A percentile compares a stretch with the other conserved stretches of the same genome.
Evolutionary conservation across 169 alveolate species (phyloP).

Genomic region (Plasmodium fragile): DNA sequence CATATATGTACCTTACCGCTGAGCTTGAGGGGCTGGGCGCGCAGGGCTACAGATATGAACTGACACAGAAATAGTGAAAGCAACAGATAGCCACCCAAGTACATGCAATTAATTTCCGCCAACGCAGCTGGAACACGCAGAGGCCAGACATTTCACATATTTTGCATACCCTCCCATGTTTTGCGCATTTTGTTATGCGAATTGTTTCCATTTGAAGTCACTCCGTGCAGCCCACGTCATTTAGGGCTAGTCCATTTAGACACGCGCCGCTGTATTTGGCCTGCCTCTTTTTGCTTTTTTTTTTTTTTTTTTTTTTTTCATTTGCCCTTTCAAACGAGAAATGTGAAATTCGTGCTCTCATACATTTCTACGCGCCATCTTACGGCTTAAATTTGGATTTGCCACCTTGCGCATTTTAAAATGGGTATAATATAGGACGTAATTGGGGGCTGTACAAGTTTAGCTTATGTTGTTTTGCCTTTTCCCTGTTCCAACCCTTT

Average conservation of each 20-base stretch:
- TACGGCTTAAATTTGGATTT: background rate
- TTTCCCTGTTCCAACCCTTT: background rate
- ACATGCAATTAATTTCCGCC: background rate
- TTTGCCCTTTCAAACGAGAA: background rate
- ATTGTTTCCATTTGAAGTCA: background rate
- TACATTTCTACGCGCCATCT: background rate
- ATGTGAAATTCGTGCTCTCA: background rate
- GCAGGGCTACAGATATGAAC: background rate
- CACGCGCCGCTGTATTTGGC: background rate
- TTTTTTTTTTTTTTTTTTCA: background rate
- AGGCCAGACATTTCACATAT: background rate
- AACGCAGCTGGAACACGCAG: background rate
- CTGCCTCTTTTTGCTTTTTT: background rate
- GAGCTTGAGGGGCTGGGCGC: background rate
- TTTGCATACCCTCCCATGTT: background rate
- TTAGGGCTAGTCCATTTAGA: background rate
- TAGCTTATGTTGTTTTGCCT: background rate
- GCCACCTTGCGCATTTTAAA: background rate
- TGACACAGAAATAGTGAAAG: background rate
- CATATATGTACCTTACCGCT: background rate
- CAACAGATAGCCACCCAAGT: background rate
- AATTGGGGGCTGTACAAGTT: background rate
- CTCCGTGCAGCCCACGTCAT: background rate
- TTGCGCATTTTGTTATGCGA: background rate
- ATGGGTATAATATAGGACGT: background rate